Base-by-base conservation (phyloP, 106 monocot genomes). In the Posidonia australis region DNA sequence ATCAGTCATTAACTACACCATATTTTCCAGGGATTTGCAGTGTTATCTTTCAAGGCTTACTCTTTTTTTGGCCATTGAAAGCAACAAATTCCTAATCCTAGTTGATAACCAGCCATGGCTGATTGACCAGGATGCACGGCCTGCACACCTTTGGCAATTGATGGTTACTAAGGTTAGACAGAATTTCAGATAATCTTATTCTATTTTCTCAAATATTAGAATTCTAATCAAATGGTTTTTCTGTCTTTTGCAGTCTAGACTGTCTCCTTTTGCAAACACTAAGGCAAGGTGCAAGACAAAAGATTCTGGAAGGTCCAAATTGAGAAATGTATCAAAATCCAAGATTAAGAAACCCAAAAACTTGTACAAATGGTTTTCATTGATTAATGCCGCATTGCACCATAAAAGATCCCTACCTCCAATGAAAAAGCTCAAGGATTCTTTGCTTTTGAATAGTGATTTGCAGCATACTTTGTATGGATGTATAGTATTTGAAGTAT, bases 41-140 rank as follows among this genome's bases (percentile, higher is more conserved):
- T 90, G 90, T 46, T 91, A 98, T 61, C 87, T 98, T 72, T 90
- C 96, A 19, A 63, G 48, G 18, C 73, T 91, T 71, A 90, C 85
- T 46, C 60, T 98, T 17, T 91, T 87, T 67, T 64, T 98, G 61
- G 71, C 84, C 18, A 76, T 80, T 61, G 73, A 82, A 70, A 87
- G 82, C 61, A 87, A 90, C 42, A 98, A 81, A 69, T 71, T 98
- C 29, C 73, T 87, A 30, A 91, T 98, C 52, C 74, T 98, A 53
- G 87, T 98, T 48, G 90, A 98, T 64, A 91, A 90, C 19, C 76
- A 79, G n/a, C 90, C 90, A 79, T 98, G 96, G 84, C 77, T 87
- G 66, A 75, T 71, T 62, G 77, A 82, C 36, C 76, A 70, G 30
- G 87, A 86, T 56, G 72, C 80, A 68, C 60, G 67, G 54, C 73